phyloP scores from a whole-genome alignment of 176 grass and related monocot genomes.

The Musa schizocarpa region DNA sequence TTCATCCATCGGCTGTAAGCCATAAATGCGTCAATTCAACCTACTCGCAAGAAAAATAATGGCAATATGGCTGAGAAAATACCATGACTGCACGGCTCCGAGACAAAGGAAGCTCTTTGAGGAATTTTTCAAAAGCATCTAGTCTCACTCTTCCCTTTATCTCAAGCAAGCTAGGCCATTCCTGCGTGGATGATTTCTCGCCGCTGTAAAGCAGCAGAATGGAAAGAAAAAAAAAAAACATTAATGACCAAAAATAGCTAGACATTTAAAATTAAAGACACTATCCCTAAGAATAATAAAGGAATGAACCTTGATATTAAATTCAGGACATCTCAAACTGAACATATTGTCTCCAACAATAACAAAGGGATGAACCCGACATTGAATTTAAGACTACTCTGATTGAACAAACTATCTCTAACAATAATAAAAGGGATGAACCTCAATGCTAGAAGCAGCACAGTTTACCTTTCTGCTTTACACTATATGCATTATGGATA shows the following conservation, averaged over 20 bases:
- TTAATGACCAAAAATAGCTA: background rate
- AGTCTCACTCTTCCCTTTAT: constrained; percentile 72
- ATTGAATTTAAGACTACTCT: too few relatives aligned
- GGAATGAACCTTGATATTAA: too few relatives aligned
- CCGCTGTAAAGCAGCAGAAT: constrained; percentile 37
- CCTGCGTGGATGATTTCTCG: constrained; percentile 61
- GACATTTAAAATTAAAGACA: too few relatives aligned
- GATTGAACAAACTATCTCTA: too few relatives aligned
- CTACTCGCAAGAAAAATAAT: background rate
- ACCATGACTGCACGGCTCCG: constrained; percentile 58
- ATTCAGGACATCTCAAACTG: too few relatives aligned
- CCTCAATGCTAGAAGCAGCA: too few relatives aligned
- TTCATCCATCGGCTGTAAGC: background rate
- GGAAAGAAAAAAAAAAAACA: background rate
- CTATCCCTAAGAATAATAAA: too few relatives aligned
- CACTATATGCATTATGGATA: too few relatives aligned
- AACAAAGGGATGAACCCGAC: too few relatives aligned
- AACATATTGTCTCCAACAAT: too few relatives aligned
- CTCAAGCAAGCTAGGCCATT: constrained; percentile 58
- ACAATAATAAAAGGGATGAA: too few relatives aligned
- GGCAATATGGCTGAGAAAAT: constrained; percentile 13
- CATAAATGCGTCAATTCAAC: background rate
- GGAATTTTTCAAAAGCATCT: constrained; percentile 57
- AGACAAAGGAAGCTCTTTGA: constrained; percentile 61
- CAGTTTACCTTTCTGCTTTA: too few relatives aligned